Evolutionary conservation across 1,284 basidiomycete species (phyloP).

Genomic region (Ganoderma leucocontextum): DNA sequence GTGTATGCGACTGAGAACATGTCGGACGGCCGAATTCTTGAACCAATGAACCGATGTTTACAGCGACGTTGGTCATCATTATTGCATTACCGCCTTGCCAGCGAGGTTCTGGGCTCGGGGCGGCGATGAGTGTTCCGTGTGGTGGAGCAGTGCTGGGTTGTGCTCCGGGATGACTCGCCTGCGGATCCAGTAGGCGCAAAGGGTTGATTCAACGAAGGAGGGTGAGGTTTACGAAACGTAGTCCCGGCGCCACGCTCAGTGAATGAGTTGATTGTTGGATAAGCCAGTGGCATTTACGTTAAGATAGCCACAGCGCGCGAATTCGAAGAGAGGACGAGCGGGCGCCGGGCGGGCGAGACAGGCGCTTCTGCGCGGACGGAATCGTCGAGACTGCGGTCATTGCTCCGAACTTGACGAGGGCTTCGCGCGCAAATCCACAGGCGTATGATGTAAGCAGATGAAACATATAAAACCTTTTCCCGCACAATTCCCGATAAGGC

Average conservation of each 20-base stretch:
- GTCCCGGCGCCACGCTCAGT: conserved; percentile 16
- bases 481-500: background rate
- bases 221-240: conserved; percentile 14
- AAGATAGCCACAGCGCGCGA: background rate
- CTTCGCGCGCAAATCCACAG: background rate
- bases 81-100: background rate
- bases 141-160: conserved; percentile 5
- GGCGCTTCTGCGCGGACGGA: conserved; percentile 6
- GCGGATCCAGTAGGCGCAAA: background rate
- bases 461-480: background rate
- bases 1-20: background rate
- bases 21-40: background rate
- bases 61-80: background rate
- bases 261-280: background rate
- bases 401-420: background rate
- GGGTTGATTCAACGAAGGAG: background rate
- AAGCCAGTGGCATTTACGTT: background rate
- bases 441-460: conserved; percentile 4
- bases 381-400: background rate
- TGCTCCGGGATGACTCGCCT: background rate
- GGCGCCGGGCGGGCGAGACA: conserved; percentile 1
- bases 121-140: conserved; percentile 1
- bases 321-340: background rate
- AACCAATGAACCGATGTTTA: background rate
- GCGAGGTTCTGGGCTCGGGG: background rate